Base-by-base conservation (phyloP, 2,329 filamentous ascomycete genomes). In the Polychaeton citri region DNA sequence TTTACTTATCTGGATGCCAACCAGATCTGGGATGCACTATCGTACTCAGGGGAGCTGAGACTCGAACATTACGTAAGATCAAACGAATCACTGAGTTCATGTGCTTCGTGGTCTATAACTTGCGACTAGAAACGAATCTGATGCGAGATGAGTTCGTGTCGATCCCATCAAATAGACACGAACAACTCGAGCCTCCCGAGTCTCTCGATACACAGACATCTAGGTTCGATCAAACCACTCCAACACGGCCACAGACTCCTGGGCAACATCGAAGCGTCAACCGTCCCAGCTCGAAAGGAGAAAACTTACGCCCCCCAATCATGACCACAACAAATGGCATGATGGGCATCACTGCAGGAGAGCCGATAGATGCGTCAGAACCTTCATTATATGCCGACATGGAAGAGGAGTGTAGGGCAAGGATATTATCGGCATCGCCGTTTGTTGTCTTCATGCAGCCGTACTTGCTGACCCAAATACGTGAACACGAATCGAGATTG, bases 21-120 rank as follows among this genome's bases (percentile, higher is more conserved):
- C 84, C 83, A 43, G 81, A 92, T 40, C 72, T 98, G 2, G 92
- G 90, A 0, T 96, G 90, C 54, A 98, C 90, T 0, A 94, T 98
- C 47, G 84, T 86, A 9, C 66, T 98, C 16, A 78, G 90, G 32
- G 90, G 90, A 1, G 83, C 81, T 3, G 76, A 81, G 40, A 78
- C 76, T 19, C 64, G 73, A 33, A 68, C 76, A 1, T 68, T 98
- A 13, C 67, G 76, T 2, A 82, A 78, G 48, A 76, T 98, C 58
- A 98, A 98, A 61, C 74, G 77, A 35, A 90, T 98, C 46, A 90
- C 88, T 8, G 90, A 98, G 54, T 96, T 98, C 54, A 95, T 98
- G 88, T 81, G 92, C 24, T 98, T 96, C 48, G 92, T 98, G 15
- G 87, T 96, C 9, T 98, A 98, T 61, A 98, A 95, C 50, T 68